Conservation (phyloP, 768 basidiomycete species). For the Rhodotorula kratochvilovae region DNA sequence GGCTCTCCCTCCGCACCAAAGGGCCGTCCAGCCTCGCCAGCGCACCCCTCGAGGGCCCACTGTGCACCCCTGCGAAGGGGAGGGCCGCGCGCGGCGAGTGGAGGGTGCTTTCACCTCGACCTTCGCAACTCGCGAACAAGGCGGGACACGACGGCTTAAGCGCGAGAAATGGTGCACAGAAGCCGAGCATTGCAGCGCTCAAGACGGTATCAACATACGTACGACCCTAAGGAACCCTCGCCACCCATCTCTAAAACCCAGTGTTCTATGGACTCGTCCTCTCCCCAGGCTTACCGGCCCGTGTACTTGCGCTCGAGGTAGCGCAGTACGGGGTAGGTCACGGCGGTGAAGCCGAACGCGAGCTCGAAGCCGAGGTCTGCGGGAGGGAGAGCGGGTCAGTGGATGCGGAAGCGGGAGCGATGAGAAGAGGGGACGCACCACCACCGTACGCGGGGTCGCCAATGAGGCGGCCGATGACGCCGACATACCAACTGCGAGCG, state of each 20-base stretch:
- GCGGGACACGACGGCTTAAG: background rate
- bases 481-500: constrained; percentile 19
- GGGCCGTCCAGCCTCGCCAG: too few species aligned
- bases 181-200: background rate
- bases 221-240: too few species aligned
- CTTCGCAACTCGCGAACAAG: too few species aligned
- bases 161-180: background rate
- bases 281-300: constrained; percentile 8
- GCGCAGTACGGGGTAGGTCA: constrained; percentile 35
- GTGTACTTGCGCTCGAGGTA: constrained; percentile 29
- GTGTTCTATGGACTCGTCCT: too few species aligned
- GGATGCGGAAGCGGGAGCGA: background rate
- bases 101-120: too few species aligned
- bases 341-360: constrained; percentile 20
- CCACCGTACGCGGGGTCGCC: constrained; percentile 29
- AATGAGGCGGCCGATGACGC: constrained; percentile 34
- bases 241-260: too few species aligned
- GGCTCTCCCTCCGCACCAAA: too few species aligned
- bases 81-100: too few species aligned
- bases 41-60: too few species aligned
- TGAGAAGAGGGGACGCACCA: background rate
- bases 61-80: too few species aligned
- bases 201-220: background rate
- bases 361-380: constrained; percentile 30
- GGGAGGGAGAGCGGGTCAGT: background rate